Percentiles rank a stretch among this genome's conserved stretches.
Evolutionary conservation across 176 grass and related monocot species (phyloP).

Genomic region (Alopecurus myosuroides): DNA sequence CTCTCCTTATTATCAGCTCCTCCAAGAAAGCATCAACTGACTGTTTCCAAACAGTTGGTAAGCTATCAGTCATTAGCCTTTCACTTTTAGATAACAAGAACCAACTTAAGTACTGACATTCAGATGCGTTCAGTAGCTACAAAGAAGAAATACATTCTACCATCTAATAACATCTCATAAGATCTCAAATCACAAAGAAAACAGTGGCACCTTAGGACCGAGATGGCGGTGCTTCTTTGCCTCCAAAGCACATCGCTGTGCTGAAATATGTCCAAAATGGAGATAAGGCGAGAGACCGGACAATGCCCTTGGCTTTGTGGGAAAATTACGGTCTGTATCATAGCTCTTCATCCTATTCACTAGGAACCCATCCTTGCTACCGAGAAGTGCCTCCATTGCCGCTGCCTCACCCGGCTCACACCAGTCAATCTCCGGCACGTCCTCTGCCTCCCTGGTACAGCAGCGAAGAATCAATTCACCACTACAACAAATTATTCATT

Average conservation of each 20-base stretch:
- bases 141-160: not conserved
- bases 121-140: not conserved
- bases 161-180: not conserved
- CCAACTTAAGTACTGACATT: not conserved
- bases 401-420: constrained; percentile 69
- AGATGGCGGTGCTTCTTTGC: constrained; percentile 46
- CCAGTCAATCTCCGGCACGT: constrained; percentile 80
- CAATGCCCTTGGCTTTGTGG: constrained; percentile 56
- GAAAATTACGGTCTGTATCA: constrained; percentile 61
- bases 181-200: not conserved
- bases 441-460: constrained; percentile 59
- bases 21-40: constrained; percentile 87
- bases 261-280: constrained; percentile 96
- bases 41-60: constrained; percentile 26
- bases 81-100: constrained; percentile 16
- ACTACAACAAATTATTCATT: not conserved
- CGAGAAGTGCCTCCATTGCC: constrained; percentile 58
- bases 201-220: constrained; percentile 50
- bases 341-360: constrained; percentile 83
- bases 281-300: constrained; percentile 84
- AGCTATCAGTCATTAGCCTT: constrained; percentile 12
- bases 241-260: constrained; percentile 78
- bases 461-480: not conserved
- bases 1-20: constrained; percentile 87
- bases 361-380: constrained; percentile 69